Evolutionary conservation across 1,139 yeast genomes (phyloP).

Genomic region (Yamadazyma diddensiae): DNA sequence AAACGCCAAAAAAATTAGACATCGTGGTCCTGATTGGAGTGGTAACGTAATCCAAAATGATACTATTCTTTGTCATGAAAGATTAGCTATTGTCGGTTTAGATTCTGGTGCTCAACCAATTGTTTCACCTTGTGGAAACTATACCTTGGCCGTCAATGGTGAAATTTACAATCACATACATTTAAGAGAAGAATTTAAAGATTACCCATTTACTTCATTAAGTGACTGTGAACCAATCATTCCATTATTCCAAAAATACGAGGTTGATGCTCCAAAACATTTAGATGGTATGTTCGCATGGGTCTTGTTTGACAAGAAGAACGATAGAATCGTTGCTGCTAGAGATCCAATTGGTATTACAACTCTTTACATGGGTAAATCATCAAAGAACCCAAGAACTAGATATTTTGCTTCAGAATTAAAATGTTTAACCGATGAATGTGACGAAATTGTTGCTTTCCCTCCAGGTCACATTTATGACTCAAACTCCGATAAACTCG

Average conservation of each 20-base stretch:
- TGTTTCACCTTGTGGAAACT: constrained; percentile 71
- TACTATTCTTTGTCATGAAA: constrained; percentile 86
- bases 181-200: constrained; percentile 69
- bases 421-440: constrained; percentile 89
- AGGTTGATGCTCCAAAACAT: constrained; percentile 82
- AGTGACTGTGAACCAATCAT: constrained; percentile 97
- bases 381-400: constrained; percentile 65
- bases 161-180: constrained; percentile 96
- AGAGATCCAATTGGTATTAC: constrained; percentile 98
- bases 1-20: constrained; percentile 88
- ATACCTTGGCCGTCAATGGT: constrained; percentile 86
- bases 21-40: constrained; percentile 99
- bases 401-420: constrained; percentile 91
- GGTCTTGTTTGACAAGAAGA: constrained; percentile 78
- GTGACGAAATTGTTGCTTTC: constrained; percentile 90
- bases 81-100: constrained; percentile 93
- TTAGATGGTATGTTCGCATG: constrained; percentile 99
- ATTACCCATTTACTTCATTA: constrained; percentile 77
- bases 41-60: constrained; percentile 80
- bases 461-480: constrained; percentile 99
- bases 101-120: constrained; percentile 99
- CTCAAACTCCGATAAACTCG: constrained; percentile 78
- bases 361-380: constrained; percentile 91
- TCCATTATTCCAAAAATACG: constrained; percentile 86
- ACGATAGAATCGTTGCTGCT: constrained; percentile 91